Conservation (phyloP, 2,329 filamentous ascomycete species). For the Rugonectria rugulosa region DNA sequence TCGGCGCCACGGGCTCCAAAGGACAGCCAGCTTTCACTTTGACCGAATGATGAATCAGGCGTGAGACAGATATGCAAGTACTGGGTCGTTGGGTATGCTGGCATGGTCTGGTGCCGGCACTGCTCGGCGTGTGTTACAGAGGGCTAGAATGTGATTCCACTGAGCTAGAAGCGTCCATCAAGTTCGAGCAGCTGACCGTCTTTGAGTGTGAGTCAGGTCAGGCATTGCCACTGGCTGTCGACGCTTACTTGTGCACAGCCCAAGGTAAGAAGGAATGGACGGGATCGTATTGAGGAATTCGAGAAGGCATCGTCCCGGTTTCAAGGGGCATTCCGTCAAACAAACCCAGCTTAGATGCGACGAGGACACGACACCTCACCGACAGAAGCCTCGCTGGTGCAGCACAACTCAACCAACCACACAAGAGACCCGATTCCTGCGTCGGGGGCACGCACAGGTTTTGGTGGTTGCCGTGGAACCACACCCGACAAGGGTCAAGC, state of each 20-base stretch:
- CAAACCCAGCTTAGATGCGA: neutral
- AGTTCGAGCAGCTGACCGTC: neutral
- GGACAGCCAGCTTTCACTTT: conserved; percentile 8
- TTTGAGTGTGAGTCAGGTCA: conserved; percentile 7
- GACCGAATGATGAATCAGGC: conserved; percentile 7
- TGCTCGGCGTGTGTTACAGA: conserved; percentile 1
- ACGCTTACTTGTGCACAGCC: conserved; percentile 10
- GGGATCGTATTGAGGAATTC: neutral
- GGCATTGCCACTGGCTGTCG: conserved; percentile 5
- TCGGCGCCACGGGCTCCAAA: no score
- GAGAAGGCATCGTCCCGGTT: neutral
- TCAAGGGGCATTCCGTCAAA: neutral
- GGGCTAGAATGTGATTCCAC: neutral
- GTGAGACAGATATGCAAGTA: neutral
- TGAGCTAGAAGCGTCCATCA: conserved; percentile 13
- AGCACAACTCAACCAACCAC: neutral
- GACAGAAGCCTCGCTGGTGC: neutral
- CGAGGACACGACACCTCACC: neutral
- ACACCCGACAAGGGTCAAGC: conserved; percentile 21
- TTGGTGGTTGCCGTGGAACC: conserved; percentile 22
- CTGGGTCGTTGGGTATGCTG: conserved; percentile 1
- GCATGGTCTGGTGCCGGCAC: conserved; percentile 1
- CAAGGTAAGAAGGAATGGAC: neutral
- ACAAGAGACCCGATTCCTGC: neutral
- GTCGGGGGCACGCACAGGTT: conserved; percentile 6